phyloP scores from a whole-genome alignment of 1,284 basidiomycete species.

The Ganoderma resinaceum region DNA sequence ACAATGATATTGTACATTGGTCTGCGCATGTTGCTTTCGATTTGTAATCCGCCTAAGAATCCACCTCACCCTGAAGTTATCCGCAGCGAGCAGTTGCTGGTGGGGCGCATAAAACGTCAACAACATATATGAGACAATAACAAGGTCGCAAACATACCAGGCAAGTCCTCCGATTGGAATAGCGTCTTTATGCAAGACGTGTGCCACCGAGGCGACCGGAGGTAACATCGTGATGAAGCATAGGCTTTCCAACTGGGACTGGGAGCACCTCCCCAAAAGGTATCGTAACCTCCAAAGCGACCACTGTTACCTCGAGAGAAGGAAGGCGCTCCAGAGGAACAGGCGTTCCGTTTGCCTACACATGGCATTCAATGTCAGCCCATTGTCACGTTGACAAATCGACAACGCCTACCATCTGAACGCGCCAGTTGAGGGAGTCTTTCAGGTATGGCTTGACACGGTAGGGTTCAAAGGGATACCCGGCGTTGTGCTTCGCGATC shows the following conservation, averaged over 20 bases:
- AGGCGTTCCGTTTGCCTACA: neutral
- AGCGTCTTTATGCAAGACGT: neutral
- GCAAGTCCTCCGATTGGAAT: too few species aligned
- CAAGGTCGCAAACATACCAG: too few species aligned
- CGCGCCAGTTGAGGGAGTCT: conserved; percentile 47
- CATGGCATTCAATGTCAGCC: neutral
- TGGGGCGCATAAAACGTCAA: too few species aligned
- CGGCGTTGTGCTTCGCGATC: conserved; percentile 36
- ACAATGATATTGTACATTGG: too few species aligned
- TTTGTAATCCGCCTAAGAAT: too few species aligned
- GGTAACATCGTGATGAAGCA: neutral
- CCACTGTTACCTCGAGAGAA: conserved; percentile 20
- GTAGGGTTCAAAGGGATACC: conserved; percentile 41
- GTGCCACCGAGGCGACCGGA: neutral
- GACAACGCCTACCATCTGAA: conserved; percentile 29
- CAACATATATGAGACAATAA: too few species aligned
- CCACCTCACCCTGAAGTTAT: too few species aligned
- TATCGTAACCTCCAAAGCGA: neutral
- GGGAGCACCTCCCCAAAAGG: neutral
- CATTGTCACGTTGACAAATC: too few species aligned
- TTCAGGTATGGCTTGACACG: conserved; percentile 47
- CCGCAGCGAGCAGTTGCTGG: too few species aligned
- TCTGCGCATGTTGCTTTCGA: too few species aligned
- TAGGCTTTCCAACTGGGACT: neutral
- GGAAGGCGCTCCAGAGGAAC: conserved; percentile 17